Evolutionary conservation across 1,284 basidiomycete species (phyloP).

Genomic region (Puccinia sorghi): DNA sequence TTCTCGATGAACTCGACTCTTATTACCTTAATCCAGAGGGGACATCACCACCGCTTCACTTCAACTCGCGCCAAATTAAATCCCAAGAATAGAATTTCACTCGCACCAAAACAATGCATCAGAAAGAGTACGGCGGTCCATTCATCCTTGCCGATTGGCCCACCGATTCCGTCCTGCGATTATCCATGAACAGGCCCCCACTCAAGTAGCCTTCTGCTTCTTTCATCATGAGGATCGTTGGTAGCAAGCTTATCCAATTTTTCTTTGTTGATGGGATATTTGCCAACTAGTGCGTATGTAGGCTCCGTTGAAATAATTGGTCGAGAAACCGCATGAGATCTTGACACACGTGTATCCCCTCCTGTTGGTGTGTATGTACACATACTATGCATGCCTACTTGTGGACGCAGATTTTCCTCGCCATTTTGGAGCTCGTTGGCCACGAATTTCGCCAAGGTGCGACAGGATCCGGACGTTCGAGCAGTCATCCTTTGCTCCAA

Average conservation of each 20-base stretch:
- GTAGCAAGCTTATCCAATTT: background rate
- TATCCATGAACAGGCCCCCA: constrained; percentile 37
- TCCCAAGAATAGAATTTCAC: too few species aligned
- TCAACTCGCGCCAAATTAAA: too few species aligned
- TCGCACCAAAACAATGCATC: background rate
- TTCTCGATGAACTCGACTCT: too few species aligned
- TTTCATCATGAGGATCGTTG: background rate
- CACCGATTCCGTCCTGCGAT: constrained; percentile 7
- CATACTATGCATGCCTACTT: background rate
- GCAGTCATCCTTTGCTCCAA: constrained; percentile 56
- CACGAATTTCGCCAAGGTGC: constrained; percentile 54
- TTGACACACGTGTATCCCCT: background rate
- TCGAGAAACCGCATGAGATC: background rate
- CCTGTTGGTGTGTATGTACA: background rate
- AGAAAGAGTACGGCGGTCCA: constrained; percentile 23
- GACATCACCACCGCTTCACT: too few species aligned
- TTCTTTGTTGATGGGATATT: background rate
- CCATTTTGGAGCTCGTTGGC: constrained; percentile 55
- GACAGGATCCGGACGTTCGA: constrained; percentile 55
- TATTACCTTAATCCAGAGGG: too few species aligned
- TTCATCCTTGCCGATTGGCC: constrained; percentile 45
- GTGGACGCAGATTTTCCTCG: constrained; percentile 29
- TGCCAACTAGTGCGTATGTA: constrained; percentile 4
- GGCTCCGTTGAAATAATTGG: background rate
- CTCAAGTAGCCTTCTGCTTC: constrained; percentile 22